Evolutionary conservation across 2,329 filamentous ascomycete genomes (phyloP).

Genomic region (Arthrobotrys iridis): DNA sequence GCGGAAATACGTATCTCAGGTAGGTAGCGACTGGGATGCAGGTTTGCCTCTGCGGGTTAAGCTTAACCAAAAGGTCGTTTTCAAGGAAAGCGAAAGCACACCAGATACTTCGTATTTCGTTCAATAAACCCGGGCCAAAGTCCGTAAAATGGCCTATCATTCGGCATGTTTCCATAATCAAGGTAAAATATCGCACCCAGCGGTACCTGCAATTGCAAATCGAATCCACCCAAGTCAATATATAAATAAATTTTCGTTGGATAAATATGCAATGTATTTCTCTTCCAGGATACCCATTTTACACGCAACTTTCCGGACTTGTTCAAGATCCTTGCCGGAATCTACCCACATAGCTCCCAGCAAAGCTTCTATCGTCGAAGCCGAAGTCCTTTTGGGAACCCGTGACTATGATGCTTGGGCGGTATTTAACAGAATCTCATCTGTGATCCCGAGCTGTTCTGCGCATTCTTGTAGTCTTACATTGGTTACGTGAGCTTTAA

Average conservation of each 20-base stretch:
- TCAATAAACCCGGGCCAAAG: too few relatives aligned
- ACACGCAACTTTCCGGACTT: constrained; percentile 9
- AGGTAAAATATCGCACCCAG: too few relatives aligned
- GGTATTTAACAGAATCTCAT: constrained; percentile 22
- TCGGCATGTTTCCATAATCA: too few relatives aligned
- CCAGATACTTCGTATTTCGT: background rate
- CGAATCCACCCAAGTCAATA: too few relatives aligned
- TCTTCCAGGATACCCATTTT: constrained; percentile 34
- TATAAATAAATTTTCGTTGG: background rate
- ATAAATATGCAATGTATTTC: too few relatives aligned
- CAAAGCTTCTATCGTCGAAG: constrained; percentile 41
- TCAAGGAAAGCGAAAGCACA: too few relatives aligned
- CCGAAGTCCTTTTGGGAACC: constrained; percentile 18
- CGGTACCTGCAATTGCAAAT: too few relatives aligned
- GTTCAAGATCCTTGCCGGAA: constrained; percentile 26
- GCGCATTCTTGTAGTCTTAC: constrained; percentile 28
- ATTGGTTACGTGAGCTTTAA: constrained; percentile 15
- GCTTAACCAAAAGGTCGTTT: too few relatives aligned
- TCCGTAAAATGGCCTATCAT: too few relatives aligned
- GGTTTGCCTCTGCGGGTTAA: too few relatives aligned
- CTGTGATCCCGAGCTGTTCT: constrained; percentile 18
- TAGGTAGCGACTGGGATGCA: too few relatives aligned
- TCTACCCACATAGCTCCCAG: constrained; percentile 42
- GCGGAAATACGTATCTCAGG: background rate
- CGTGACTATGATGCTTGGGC: background rate